Conservation (phyloP, 2,329 filamentous ascomycete species). For the Anthostomella pinea region DNA sequence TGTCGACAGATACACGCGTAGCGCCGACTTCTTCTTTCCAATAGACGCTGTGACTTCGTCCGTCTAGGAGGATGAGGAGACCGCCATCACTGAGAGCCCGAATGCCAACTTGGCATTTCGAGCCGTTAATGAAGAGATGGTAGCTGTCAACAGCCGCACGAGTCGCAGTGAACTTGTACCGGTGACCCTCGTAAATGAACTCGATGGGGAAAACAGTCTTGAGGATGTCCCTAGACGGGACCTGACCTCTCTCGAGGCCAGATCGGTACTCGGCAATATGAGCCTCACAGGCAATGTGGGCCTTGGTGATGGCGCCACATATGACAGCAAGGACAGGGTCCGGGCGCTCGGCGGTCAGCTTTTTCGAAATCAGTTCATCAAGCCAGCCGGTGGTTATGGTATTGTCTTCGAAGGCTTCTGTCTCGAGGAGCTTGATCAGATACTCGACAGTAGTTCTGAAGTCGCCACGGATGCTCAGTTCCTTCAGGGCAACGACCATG, state of each 20-base stretch:
- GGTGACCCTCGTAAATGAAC: slow-evolving; percentile 95
- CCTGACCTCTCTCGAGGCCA: slow-evolving; percentile 94
- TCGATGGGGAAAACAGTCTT: slow-evolving; percentile 98
- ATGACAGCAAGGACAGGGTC: slow-evolving; percentile 93
- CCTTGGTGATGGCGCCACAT: slow-evolving; percentile 91
- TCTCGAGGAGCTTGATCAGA: slow-evolving; percentile 97
- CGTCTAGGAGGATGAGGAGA: slow-evolving; percentile 83
- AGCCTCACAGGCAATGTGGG: slow-evolving; percentile 87
- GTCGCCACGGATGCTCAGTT: slow-evolving; percentile 98
- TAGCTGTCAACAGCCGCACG: slow-evolving; percentile 91
- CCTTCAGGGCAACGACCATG: slow-evolving; percentile 98
- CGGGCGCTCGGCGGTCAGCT: slow-evolving; percentile 91
- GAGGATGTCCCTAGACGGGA: slow-evolving; percentile 91
- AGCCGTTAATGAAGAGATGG: slow-evolving; percentile 98
- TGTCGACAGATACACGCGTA: slow-evolving; percentile 91
- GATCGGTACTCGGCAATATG: slow-evolving; percentile 84
- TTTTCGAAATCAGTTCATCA: slow-evolving; percentile 97
- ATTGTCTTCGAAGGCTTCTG: slow-evolving; percentile 97
- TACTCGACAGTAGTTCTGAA: slow-evolving; percentile 99
- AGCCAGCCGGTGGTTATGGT: slow-evolving; percentile 99
- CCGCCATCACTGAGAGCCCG: slow-evolving; percentile 92
- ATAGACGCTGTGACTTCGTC: slow-evolving; percentile 96
- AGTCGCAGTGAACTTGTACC: slow-evolving; percentile 98
- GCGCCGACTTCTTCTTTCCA: slow-evolving; percentile 99
- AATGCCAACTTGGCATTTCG: slow-evolving; percentile 90